Evolutionary conservation across 192 early-diverging fungal species (phyloP).

Genomic region (Backusella luteola): DNA sequence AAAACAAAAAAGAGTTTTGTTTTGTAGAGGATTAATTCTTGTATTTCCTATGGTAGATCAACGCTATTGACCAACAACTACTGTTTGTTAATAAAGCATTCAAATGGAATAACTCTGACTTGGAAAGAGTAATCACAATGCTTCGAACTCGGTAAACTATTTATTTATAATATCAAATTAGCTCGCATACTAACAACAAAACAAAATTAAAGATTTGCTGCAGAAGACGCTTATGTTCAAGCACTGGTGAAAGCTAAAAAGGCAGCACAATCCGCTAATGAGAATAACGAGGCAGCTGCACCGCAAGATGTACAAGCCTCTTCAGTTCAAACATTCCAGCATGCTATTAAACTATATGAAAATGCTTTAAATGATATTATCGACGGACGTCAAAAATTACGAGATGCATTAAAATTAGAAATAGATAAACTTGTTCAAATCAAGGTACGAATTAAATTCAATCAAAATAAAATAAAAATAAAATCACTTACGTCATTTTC

Average conservation of each 20-base stretch:
- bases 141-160: constrained; percentile 24
- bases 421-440: constrained; percentile 14
- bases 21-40: background rate
- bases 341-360: constrained; percentile 12
- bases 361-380: constrained; percentile 4
- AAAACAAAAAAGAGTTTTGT: background rate
- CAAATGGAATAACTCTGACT: constrained; percentile 25
- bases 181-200: background rate
- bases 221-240: constrained; percentile 24
- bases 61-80: constrained; percentile 23
- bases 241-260: constrained; percentile 16
- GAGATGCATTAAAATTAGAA: constrained; percentile 20
- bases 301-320: background rate
- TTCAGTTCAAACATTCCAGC: constrained; percentile 2
- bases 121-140: constrained; percentile 22
- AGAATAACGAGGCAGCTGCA: background rate
- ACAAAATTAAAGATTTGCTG: constrained; percentile 9
- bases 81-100: constrained; percentile 29
- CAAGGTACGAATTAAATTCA: constrained; percentile 10
- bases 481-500: background rate
- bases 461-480: background rate
- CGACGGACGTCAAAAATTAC: constrained; percentile 20
- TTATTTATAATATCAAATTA: background rate
- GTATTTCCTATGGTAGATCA: background rate
- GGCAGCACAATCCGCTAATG: background rate